Evolutionary conservation across 2,329 filamentous ascomycete genomes (phyloP), one percentile per base, ranked within the genome.

Genomic region (Hypoxylon sp.): DNA sequence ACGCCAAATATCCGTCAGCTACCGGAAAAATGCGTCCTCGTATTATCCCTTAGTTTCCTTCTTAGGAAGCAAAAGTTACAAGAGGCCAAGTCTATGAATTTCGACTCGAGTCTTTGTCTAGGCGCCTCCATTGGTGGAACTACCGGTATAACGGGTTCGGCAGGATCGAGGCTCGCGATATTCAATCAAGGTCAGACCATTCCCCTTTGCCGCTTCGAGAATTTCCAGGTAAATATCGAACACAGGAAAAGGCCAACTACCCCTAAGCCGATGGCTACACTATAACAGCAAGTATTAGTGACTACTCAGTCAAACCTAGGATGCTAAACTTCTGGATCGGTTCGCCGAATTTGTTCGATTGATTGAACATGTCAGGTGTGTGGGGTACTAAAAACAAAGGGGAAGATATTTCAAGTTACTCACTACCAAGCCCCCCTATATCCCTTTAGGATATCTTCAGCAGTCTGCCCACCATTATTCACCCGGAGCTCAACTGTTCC

Each of bases 401-500:
- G 13, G 15, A 42, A 35, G 7, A 26, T n/a, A 19, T 2, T 23
- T 9, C 20, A 42, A 19, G 12, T 35, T 40, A 57, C 55, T 57
- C 16, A 57, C 55, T 66, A 67, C 63, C 60, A 66, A 40, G 64
- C 65, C 17, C 60, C 62, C 31, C 64, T 59, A 30, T 66, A 67
- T 4, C 65, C 65, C 30, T 41, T 59, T 3, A 67, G 42, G 13
- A 62, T 54, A 17, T 61, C 55, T 12, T 66, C 57, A 1, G 51
- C 26, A 13, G 56, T 58, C 29, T 31, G 29, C 6, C 55, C 54
- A 6, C 51, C 54, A 13, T 49, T 48, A 35, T 59, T 58, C 5
- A 61, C 54, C 21, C 55, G 57, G n/a, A 62, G 25, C 36, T 66
- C 66, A 17, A 69, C 55, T 5, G 78, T 80, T 0, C 79, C 80